A percentile compares a stretch with the other conserved stretches of the same genome.
Conservation (phyloP, 139 green algal genomes). For the Micractinium conductrix region DNA sequence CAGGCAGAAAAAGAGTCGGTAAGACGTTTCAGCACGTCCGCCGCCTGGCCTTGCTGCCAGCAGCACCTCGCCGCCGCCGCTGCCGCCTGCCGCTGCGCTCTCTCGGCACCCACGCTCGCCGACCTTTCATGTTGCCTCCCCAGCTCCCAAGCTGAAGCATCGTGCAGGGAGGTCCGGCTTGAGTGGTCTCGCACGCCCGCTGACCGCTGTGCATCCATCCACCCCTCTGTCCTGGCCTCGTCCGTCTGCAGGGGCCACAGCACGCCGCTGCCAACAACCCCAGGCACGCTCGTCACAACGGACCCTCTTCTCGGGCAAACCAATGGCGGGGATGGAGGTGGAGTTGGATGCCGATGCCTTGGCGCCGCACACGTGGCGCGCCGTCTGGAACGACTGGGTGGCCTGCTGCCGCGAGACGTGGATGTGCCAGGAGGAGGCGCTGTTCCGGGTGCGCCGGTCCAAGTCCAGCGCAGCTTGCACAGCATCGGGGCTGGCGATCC, state of each 20-base stretch:
- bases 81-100: too few relatives aligned
- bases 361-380: not conserved
- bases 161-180: too few relatives aligned
- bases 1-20: too few relatives aligned
- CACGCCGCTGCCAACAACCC: not conserved
- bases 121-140: too few relatives aligned
- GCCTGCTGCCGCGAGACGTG: not conserved
- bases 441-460: slow-evolving; percentile 1
- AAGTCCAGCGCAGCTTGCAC: not conserved
- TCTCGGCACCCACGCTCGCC: too few relatives aligned
- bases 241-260: not conserved
- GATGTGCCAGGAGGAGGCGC: slow-evolving; percentile 9
- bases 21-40: too few relatives aligned
- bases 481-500: not conserved
- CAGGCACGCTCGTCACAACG: not conserved
- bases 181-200: not conserved
- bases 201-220: not conserved
- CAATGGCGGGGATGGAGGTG: slow-evolving; percentile 25
- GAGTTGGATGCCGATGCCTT: slow-evolving; percentile 2
- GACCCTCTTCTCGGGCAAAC: not conserved
- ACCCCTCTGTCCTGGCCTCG: too few relatives aligned
- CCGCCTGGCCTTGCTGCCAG: too few relatives aligned
- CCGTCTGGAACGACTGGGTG: not conserved
- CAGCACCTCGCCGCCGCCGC: too few relatives aligned
- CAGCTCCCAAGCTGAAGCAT: too few relatives aligned